These are phyloP conservation scores for Huntiella omanensis DNA, from an alignment of 2,329 filamentous ascomycete genomes.

Conservation along the genomic window DNA sequence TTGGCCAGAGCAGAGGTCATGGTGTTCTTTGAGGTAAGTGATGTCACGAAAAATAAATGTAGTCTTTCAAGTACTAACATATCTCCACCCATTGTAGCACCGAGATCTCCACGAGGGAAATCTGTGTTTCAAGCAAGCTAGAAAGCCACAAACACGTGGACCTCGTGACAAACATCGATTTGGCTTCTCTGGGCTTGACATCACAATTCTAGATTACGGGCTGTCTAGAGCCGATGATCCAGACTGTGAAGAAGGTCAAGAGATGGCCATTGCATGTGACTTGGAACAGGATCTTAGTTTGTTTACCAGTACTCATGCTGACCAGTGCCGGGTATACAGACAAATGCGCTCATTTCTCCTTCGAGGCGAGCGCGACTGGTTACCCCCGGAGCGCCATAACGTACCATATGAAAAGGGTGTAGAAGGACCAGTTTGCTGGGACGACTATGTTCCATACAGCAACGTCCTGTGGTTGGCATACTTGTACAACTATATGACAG, in stretches of 20 bases:
- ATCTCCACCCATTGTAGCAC: constrained; percentile 24
- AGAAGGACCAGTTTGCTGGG: constrained; percentile 29
- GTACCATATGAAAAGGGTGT: constrained; percentile 28
- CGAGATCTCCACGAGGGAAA: constrained; percentile 49
- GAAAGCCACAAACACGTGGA: constrained; percentile 15
- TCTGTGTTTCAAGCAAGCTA: constrained; percentile 33
- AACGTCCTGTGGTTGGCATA: constrained; percentile 49
- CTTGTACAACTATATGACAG: constrained; percentile 33
- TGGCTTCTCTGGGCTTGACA: constrained; percentile 41
- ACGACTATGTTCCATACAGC: constrained; percentile 36
- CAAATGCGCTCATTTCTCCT: constrained; percentile 41
- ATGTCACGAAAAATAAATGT: background rate
- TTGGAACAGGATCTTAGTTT: constrained; percentile 40
- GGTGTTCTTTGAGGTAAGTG: constrained; percentile 39
- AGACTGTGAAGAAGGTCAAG: constrained; percentile 17
- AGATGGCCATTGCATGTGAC: constrained; percentile 32
- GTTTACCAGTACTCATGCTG: constrained; percentile 40
- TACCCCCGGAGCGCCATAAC: constrained; percentile 28
- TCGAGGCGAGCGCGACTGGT: constrained; percentile 29
- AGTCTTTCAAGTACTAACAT: constrained; percentile 6
- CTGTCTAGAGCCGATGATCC: constrained; percentile 37
- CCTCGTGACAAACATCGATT: constrained; percentile 21
- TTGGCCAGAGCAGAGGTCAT: constrained; percentile 39
- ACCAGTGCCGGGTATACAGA: constrained; percentile 42
- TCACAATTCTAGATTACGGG: constrained; percentile 47